A percentile compares a stretch with the other conserved stretches of the same genome.
These are phyloP conservation scores for Bathelium albidoporum DNA, from an alignment of 495 filamentous ascomycete genomes.

Conservation along the genomic window DNA sequence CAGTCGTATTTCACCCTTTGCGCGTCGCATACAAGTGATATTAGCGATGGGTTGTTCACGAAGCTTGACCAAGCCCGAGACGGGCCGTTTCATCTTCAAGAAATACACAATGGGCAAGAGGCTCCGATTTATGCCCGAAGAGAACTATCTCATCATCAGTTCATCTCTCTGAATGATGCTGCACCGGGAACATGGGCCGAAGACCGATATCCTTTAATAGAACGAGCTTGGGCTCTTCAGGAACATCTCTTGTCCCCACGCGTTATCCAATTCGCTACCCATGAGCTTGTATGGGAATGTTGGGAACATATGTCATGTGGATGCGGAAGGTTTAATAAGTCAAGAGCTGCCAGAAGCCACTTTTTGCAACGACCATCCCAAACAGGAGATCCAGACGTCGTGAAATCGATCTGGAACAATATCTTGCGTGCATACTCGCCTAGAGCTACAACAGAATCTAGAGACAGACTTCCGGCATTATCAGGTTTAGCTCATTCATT, in stretches of 20 bases:
- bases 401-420: slow-evolving; percentile 16
- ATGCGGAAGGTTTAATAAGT: slow-evolving; percentile 13
- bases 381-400: background rate
- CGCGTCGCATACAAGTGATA: slow-evolving; percentile 12
- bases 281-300: slow-evolving; percentile 22
- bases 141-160: background rate
- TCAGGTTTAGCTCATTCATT: slow-evolving; percentile 24
- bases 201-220: slow-evolving; percentile 17
- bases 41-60: background rate
- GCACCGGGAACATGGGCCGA: slow-evolving; percentile 2
- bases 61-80: background rate
- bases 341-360: slow-evolving; percentile 7
- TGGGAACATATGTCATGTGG: background rate
- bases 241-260: slow-evolving; percentile 19
- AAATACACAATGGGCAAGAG: background rate
- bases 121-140: background rate
- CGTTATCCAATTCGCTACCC: slow-evolving; percentile 16
- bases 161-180: background rate
- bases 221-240: slow-evolving; percentile 22
- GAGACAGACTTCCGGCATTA: slow-evolving; percentile 30
- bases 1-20: slow-evolving; percentile 31
- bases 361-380: background rate
- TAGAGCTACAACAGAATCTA: slow-evolving; percentile 22
- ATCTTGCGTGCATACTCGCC: slow-evolving; percentile 25
- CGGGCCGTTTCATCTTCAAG: background rate